Evolutionary conservation across 257 asterid species (phyloP), one percentile per base, ranked within the genome.

Genomic region (Solanum pennellii): DNA sequence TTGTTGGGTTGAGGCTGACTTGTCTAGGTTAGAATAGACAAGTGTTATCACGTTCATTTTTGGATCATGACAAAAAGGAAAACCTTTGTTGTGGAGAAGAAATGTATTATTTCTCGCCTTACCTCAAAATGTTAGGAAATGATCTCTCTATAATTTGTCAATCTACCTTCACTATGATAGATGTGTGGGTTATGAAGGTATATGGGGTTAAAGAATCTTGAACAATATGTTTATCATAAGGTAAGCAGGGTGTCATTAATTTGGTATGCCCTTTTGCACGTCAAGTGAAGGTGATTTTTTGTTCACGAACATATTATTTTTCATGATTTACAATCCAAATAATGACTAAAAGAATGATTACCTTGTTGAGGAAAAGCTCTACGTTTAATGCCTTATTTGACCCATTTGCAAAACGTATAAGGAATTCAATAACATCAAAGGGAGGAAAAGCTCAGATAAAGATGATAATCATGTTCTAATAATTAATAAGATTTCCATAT

Each of bases 361-460:
- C 14, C 49, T 69, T 72, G 60, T 49, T 82, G 88, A 85, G n/a
- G 89, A 52, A 12, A 41, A 7, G 11, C 15, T 84, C 76, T 92
- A 90, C 42, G 39, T 89, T 23, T 95, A 92, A 86, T 92, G 92
- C 86, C 91, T 92, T 33, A 92, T 94, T 72, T 72, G 79, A 42
- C 79, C 45, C 45, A 33, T 35, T 18, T 16, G 21, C 27, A 35
- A 5, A 72, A 15, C 1, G 45, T 8, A 33, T 25, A 6, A 72
- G 4, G 25, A 5, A 72, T 72, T 25, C 25, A 18, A 72, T 45
- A 72, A 72, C 79, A 18, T 33, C 79, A 72, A 72, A 72, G 42
- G 23, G 5, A 1, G 12, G 21, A 69, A 29, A 69, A 27, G 41
- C 76, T 27, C 3, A 29, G 41, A 69, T 13, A 23, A 14, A 20